Base-by-base conservation (phyloP, 2,329 filamentous ascomycete species). In the Colletotrichum tanaceti region DNA sequence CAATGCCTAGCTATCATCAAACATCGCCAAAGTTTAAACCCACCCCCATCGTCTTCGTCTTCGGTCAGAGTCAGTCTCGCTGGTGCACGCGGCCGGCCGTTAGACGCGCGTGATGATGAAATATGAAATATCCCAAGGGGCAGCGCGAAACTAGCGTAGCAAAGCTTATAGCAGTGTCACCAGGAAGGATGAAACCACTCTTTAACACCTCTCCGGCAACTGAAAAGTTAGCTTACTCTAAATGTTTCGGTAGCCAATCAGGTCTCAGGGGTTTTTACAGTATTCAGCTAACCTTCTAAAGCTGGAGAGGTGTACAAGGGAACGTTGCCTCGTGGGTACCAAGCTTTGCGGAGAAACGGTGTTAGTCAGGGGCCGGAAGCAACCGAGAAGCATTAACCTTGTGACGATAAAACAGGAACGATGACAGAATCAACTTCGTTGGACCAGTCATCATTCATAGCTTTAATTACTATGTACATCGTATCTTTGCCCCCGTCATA, bases 381-480 rank as follows among this genome's bases (percentile, higher is more conserved):
- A 13, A 32, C 38, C 38, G 28, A 60, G 22, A 9, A 5, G 49
- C 43, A 35, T 5, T 10, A 57, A 20, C 49, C 55, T 20, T 68
- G 44, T 50, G 49, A 20, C 55, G 2, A 13, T 11, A 24, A 50
- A 24, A 50, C n/a, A 35, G 20, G 18, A n/a, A 1, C 14, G 18
- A 16, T 1, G 28, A 28, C 38, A 24, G 16, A 41, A 47, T 9
- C 35, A 28, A n/a, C 50, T 22, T 64, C 44, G 35, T 38, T 14
- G 14, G 14, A 32, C 9, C 43, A 28, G 43, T 35, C 47, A 55
- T 59, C 32, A 55, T 38, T 65, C 49, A 18, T 49, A 50, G 59
- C 39, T 35, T n/a, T 50, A 44, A 22, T 47, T 38, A 39, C 38
- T 68, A 68, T 57, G 55, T 66, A 65, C 62, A 68, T 24, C 38